phyloP scores from a whole-genome alignment of 2,329 filamentous ascomycete species.

The Graphilbum ipis-grandicollis region DNA sequence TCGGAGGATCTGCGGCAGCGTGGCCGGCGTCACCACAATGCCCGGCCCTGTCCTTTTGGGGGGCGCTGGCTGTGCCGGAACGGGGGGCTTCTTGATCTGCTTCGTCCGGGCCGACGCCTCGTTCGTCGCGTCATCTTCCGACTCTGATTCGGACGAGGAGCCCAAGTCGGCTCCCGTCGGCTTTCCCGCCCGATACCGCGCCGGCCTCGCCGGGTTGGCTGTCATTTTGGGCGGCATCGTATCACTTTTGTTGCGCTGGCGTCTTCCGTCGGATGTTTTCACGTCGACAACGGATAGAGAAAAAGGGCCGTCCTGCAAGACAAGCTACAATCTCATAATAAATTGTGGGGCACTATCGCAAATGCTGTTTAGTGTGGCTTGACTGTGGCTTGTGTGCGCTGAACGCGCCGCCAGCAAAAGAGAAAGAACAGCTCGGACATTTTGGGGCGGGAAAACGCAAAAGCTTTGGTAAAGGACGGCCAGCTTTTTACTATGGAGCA shows the following conservation, averaged over 20 bases:
- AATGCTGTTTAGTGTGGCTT: not conserved
- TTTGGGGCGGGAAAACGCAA: too few relatives aligned
- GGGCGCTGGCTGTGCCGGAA: slow-evolving; percentile 14
- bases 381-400: not conserved
- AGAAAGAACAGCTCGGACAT: too few relatives aligned
- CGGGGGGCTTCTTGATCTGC: slow-evolving; percentile 12
- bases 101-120: slow-evolving; percentile 25
- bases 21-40: slow-evolving; percentile 24
- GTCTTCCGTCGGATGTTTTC: too few relatives aligned
- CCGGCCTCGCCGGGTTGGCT: slow-evolving; percentile 66
- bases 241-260: not conserved
- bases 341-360: too few relatives aligned
- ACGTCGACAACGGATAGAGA: too few relatives aligned
- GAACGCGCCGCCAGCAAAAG: too few relatives aligned
- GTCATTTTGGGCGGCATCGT: slow-evolving; percentile 70
- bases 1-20: slow-evolving; percentile 11
- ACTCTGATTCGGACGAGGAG: slow-evolving; percentile 33
- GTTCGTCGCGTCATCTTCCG: slow-evolving; percentile 17
- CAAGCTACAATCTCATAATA: too few relatives aligned
- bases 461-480: too few relatives aligned
- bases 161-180: slow-evolving; percentile 32
- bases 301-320: too few relatives aligned
- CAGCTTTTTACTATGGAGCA: too few relatives aligned
- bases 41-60: slow-evolving; percentile 38
- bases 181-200: slow-evolving; percentile 78